Conservation (phyloP, 148 eudicot genomes). For the Cornus suecica region DNA sequence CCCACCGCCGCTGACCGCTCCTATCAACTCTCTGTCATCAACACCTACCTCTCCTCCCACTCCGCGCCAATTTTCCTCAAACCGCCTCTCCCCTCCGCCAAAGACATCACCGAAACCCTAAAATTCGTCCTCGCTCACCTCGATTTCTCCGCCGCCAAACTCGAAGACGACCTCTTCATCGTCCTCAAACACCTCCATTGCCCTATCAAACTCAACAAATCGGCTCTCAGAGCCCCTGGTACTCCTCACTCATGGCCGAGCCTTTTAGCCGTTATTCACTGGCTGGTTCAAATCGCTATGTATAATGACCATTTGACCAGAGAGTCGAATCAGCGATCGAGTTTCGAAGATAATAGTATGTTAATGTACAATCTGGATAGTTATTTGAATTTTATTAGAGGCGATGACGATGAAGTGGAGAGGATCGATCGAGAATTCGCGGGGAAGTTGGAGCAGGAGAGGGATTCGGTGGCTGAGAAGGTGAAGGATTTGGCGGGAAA, state of each 20-base stretch:
- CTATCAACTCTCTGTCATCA: constrained; percentile 56
- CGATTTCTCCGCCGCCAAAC: constrained; percentile 29
- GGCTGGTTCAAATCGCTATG: constrained; percentile 69
- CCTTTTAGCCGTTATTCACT: constrained; percentile 60
- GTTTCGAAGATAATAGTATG: constrained; percentile 32
- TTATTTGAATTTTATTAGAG: constrained; percentile 58
- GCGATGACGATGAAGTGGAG: constrained; percentile 65
- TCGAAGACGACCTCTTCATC: constrained; percentile 59
- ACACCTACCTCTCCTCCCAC: constrained; percentile 55
- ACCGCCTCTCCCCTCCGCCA: constrained; percentile 63
- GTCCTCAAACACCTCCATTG: constrained; percentile 53
- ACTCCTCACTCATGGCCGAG: constrained; percentile 81
- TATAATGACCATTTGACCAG: constrained; percentile 39
- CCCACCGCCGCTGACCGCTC: constrained; percentile 31
- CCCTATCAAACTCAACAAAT: constrained; percentile 69
- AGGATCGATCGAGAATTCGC: constrained; percentile 44
- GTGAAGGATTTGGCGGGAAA: constrained; percentile 34
- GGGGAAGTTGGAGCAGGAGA: constrained; percentile 44
- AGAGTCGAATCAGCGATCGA: constrained; percentile 16
- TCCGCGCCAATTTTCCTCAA: constrained; percentile 45
- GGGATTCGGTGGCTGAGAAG: constrained; percentile 26
- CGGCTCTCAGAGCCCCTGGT: constrained; percentile 73
- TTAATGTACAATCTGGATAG: constrained; percentile 39
- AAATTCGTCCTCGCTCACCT: constrained; percentile 48
- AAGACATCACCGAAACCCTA: constrained; percentile 55